These are phyloP conservation scores for Chloropicon primus DNA, from an alignment of 139 green algal species.

Conservation along the genomic window DNA sequence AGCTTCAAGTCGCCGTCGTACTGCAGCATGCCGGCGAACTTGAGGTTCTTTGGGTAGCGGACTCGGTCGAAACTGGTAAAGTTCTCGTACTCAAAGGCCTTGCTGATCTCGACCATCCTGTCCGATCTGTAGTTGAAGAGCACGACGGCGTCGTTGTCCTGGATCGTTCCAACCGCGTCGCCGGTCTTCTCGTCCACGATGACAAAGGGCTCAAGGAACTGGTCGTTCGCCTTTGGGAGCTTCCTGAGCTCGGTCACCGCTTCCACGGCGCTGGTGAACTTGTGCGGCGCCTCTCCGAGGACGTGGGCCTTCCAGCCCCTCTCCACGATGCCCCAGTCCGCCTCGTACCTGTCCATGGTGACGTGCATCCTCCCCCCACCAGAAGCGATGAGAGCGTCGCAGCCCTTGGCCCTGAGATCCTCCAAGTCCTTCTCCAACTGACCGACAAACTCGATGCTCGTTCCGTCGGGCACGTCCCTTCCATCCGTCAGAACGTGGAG, in stretches of 20 bases:
- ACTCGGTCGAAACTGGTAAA: conserved; percentile 64
- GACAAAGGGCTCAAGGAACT: conserved; percentile 30
- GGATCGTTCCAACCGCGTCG: conserved; percentile 72
- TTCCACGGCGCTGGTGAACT: conserved; percentile 56
- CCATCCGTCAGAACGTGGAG: conserved; percentile 87
- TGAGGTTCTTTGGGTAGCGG: conserved; percentile 55
- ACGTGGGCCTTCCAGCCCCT: conserved; percentile 80
- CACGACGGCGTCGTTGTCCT: conserved; percentile 82
- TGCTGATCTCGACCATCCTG: conserved; percentile 85
- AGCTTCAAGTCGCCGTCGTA: conserved; percentile 96
- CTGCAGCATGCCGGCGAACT: conserved; percentile 82
- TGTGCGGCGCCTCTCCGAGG: conserved; percentile 69
- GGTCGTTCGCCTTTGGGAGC: conserved; percentile 24
- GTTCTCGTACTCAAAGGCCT: conserved; percentile 86
- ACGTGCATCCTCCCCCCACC: conserved; percentile 87
- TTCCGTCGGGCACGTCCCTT: conserved; percentile 81
- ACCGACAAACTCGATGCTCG: conserved; percentile 50
- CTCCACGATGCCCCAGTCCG: conserved; percentile 92
- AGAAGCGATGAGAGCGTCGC: conserved; percentile 75
- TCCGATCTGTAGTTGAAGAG: conserved; percentile 94
- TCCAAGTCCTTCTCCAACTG: conserved; percentile 57
- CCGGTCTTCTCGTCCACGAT: conserved; percentile 55
- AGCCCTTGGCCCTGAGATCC: conserved; percentile 23
- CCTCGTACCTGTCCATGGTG: conserved; percentile 96
- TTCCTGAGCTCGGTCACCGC: conserved; percentile 55